A percentile compares a stretch with the other conserved stretches of the same genome.
Conservation (phyloP, 345 rosid genomes). For the Melastoma malabathricum region DNA sequence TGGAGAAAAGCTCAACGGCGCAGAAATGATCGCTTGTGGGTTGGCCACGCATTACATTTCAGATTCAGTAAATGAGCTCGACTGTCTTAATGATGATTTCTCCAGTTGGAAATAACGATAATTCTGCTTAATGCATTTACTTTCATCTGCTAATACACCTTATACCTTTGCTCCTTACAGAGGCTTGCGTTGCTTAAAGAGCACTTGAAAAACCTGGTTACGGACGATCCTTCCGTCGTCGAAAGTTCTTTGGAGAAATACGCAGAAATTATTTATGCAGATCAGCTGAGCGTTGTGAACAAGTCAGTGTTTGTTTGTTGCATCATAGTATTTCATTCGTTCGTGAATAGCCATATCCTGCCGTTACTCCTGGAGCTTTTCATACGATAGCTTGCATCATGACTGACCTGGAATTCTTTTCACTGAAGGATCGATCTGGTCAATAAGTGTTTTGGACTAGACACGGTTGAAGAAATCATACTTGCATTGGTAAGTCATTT, state of each 20-base stretch:
- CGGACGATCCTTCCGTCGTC: constrained; percentile 85
- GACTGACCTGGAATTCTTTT: neutral
- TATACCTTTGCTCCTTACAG: constrained; percentile 20
- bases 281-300: constrained; percentile 50
- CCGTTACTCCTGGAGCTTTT: neutral
- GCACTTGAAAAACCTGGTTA: constrained; percentile 50
- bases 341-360: neutral
- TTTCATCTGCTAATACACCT: neutral
- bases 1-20: constrained; percentile 70
- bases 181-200: constrained; percentile 49
- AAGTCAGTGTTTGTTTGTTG: constrained; percentile 32
- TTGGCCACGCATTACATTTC: constrained; percentile 74
- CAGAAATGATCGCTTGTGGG: constrained; percentile 86
- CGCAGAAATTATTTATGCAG: constrained; percentile 48
- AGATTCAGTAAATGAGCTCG: constrained; percentile 29
- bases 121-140: too few species aligned
- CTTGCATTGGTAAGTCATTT: constrained; percentile 50
- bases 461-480: constrained; percentile 79
- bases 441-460: constrained; percentile 69
- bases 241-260: constrained; percentile 53
- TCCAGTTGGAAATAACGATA: neutral
- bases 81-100: neutral
- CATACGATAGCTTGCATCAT: neutral
- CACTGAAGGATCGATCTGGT: constrained; percentile 44
- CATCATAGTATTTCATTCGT: neutral